A percentile compares a stretch with the other conserved stretches of the same genome.
Evolutionary conservation across 441 rosid genomes (phyloP).

Genomic region (Eruca vesicaria): DNA sequence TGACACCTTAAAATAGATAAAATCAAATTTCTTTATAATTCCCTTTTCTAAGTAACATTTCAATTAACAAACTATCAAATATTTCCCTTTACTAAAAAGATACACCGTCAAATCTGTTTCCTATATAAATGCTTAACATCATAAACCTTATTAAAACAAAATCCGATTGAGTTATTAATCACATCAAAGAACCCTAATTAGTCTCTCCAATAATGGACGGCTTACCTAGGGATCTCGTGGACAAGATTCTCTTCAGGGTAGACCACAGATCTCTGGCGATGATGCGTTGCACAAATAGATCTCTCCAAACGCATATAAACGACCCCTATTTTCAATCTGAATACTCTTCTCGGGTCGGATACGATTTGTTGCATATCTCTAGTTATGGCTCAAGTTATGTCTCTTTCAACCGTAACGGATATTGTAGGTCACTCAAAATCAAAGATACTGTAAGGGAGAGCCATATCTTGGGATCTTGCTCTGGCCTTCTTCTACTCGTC

Average conservation of each 20-base stretch:
- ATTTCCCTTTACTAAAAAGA: not conserved
- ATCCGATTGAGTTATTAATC: no score
- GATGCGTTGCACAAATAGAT: conserved; percentile 2
- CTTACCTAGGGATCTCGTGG: not conserved
- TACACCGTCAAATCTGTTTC: not conserved
- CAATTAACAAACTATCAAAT: no score
- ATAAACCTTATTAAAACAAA: not conserved
- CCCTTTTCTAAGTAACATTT: no score
- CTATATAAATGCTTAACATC: not conserved
- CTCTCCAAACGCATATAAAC: not conserved
- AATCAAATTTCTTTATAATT: no score
- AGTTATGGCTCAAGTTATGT: not conserved
- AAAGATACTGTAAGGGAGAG: not conserved
- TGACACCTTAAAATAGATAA: no score
- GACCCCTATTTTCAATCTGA: not conserved
- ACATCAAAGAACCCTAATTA: not conserved
- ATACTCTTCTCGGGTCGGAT: not conserved
- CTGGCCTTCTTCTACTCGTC: conserved; percentile 8
- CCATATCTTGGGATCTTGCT: not conserved
- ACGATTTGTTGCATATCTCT: conserved; percentile 12
- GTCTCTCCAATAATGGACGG: conserved; percentile 2
- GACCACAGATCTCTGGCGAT: not conserved
- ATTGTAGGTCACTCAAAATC: not conserved
- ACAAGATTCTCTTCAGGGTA: not conserved
- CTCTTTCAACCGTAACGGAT: not conserved